These are phyloP conservation scores for Zychaea mexicana DNA, from an alignment of 371 early-diverging fungal genomes.

Conservation along the genomic window DNA sequence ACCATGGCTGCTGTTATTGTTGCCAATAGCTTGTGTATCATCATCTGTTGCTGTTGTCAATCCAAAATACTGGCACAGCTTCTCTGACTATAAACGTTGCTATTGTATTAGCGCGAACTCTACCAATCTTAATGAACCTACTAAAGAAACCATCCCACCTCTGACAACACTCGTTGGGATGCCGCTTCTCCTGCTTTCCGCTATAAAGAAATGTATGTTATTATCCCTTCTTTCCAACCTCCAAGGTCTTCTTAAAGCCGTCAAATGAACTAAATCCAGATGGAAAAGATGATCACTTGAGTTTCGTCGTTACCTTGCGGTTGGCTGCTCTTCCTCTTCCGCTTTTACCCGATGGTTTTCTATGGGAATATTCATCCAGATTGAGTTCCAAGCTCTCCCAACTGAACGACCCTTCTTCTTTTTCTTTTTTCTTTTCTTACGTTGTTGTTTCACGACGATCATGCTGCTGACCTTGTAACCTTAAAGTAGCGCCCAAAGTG, in stretches of 20 bases:
- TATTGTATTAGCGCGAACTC: background rate
- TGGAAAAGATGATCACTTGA: no score
- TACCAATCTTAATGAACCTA: background rate
- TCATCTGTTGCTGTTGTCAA: background rate
- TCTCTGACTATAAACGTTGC: background rate
- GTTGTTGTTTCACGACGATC: background rate
- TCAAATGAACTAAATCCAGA: no score
- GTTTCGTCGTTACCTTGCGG: background rate
- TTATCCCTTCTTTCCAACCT: no score
- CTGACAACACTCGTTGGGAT: background rate
- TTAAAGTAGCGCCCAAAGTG: background rate
- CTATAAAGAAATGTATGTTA: no score
- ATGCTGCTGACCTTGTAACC: background rate
- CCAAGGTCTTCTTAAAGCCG: no score
- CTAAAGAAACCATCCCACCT: background rate
- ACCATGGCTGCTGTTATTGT: background rate
- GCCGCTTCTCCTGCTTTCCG: background rate
- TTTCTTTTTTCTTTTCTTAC: background rate
- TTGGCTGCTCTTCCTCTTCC: background rate
- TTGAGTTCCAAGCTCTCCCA: no score
- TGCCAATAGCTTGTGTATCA: background rate
- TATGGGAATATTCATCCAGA: background rate
- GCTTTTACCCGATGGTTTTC: conserved; percentile 3
- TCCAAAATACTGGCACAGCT: background rate
- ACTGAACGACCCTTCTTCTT: background rate